These are phyloP conservation scores for Gossypium raimondii DNA, from an alignment of 345 rosid species.

Conservation along the genomic window DNA sequence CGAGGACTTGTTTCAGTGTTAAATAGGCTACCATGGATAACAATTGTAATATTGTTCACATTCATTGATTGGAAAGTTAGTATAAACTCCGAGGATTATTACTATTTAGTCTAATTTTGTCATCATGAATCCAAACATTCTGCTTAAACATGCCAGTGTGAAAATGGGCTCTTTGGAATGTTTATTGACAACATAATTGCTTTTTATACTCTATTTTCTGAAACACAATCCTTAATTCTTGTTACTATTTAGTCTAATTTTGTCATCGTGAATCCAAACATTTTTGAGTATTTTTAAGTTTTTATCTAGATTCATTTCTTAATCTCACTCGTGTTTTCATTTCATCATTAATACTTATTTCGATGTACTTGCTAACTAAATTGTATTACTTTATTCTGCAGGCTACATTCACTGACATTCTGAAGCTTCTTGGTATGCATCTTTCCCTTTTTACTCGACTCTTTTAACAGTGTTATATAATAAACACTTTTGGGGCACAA, in stretches of 20 bases:
- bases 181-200: neutral
- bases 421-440: slow-evolving; percentile 70
- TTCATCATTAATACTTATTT: neutral
- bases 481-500: neutral
- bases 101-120: neutral
- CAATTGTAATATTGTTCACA: neutral
- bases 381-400: slow-evolving; percentile 40
- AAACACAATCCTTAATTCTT: neutral
- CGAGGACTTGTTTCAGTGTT: neutral
- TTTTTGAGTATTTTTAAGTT: neutral
- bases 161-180: neutral
- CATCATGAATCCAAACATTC: neutral
- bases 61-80: neutral
- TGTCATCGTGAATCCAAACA: neutral
- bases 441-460: slow-evolving; percentile 5
- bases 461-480: neutral
- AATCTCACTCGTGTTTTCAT: neutral
- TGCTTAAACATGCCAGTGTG: neutral
- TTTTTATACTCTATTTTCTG: neutral
- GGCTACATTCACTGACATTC: slow-evolving; percentile 94
- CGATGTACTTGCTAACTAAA: slow-evolving; percentile 1
- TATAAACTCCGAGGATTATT: neutral
- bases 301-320: neutral
- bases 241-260: neutral
- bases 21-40: neutral